phyloP scores from a whole-genome alignment of 169 alveolate genomes.

The Besnoitia besnoiti region DNA sequence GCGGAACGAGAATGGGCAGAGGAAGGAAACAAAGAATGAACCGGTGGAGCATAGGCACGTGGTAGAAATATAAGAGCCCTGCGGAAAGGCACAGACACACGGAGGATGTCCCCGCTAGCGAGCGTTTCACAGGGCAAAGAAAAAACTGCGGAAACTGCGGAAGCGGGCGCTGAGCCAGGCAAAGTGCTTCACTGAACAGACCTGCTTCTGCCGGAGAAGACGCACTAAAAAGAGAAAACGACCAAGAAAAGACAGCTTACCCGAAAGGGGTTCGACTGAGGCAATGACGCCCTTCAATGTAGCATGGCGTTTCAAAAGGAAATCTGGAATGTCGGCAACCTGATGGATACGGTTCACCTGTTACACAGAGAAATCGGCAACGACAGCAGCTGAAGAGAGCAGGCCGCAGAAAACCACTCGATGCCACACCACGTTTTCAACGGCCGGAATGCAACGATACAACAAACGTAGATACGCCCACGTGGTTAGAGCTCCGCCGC shows the following conservation, averaged over 20 bases:
- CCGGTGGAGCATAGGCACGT: constrained; percentile 33
- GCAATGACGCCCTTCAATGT: constrained; percentile 2
- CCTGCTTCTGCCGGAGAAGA: background rate
- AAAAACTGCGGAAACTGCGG: background rate
- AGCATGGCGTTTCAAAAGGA: background rate
- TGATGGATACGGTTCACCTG: constrained; percentile 4
- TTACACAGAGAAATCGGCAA: too few relatives aligned
- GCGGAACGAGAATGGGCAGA: constrained; percentile 14
- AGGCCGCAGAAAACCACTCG: too few relatives aligned
- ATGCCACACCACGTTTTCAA: too few relatives aligned
- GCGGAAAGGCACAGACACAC: too few relatives aligned
- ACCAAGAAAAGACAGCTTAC: background rate
- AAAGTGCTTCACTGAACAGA: background rate
- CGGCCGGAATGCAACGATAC: too few relatives aligned
- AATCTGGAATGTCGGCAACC: background rate
- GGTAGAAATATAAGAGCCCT: background rate
- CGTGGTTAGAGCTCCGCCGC: too few relatives aligned
- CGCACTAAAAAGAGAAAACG: background rate
- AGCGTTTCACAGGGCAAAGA: too few relatives aligned
- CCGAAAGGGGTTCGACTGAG: background rate
- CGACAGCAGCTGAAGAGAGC: too few relatives aligned
- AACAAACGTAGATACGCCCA: too few relatives aligned
- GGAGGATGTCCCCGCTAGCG: too few relatives aligned
- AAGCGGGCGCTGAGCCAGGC: background rate
- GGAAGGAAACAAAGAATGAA: background rate